Evolutionary conservation across 2,329 filamentous ascomycete species (phyloP).

Genomic region (Microcyclospora tardicrescens): DNA sequence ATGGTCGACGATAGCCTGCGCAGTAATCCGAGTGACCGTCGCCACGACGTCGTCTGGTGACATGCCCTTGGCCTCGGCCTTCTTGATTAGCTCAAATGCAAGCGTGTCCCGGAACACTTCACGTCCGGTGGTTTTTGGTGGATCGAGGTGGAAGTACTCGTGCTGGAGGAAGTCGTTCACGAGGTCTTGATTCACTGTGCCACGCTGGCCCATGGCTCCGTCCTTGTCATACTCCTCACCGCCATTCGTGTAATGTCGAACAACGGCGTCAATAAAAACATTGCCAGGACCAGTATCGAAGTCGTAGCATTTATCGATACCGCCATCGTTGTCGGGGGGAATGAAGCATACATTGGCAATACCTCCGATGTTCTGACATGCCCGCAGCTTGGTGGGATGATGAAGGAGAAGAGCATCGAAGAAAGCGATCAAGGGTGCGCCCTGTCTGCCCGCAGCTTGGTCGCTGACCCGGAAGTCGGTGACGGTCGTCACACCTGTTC

Average conservation of each 20-base stretch:
- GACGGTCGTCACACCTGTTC: slow-evolving; percentile 45
- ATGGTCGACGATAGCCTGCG: slow-evolving; percentile 43
- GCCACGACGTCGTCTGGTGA: slow-evolving; percentile 42
- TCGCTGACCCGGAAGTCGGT: slow-evolving; percentile 47
- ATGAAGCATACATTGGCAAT: slow-evolving; percentile 51
- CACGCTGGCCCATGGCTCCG: slow-evolving; percentile 17
- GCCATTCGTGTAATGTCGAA: slow-evolving; percentile 20
- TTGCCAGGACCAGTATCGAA: slow-evolving; percentile 24
- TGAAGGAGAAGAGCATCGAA: slow-evolving; percentile 45
- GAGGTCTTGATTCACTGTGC: slow-evolving; percentile 18
- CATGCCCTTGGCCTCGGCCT: slow-evolving; percentile 24
- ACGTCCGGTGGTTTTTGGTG: slow-evolving; percentile 46
- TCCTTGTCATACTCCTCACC: slow-evolving; percentile 21
- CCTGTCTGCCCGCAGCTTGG: slow-evolving; percentile 43
- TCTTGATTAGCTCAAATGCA: slow-evolving; percentile 38
- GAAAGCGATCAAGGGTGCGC: slow-evolving; percentile 44
- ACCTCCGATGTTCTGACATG: slow-evolving; percentile 49
- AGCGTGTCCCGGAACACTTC: slow-evolving; percentile 48
- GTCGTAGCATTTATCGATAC: slow-evolving; percentile 15
- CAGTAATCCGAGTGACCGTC: slow-evolving; percentile 46
- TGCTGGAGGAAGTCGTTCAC: slow-evolving; percentile 22
- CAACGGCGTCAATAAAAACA: slow-evolving; percentile 22
- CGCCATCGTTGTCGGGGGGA: slow-evolving; percentile 32
- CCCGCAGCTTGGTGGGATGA: slow-evolving; percentile 43
- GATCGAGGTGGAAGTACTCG: slow-evolving; percentile 39